Percentiles rank a stretch among this genome's conserved stretches.
Evolutionary conservation across 179 eudicot species (phyloP).

Genomic region (Silene vulgaris): DNA sequence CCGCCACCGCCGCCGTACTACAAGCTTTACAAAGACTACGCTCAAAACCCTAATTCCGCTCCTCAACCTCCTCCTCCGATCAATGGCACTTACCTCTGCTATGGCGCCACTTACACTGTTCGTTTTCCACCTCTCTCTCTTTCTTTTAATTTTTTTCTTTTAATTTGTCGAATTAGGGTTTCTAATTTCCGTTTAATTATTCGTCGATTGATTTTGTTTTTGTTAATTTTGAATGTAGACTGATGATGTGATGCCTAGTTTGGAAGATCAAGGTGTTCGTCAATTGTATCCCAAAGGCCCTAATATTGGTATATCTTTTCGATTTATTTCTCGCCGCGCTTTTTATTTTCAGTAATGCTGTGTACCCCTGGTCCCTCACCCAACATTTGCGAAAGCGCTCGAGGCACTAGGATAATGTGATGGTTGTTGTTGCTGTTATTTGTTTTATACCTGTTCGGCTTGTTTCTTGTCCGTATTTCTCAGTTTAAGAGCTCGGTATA

Average conservation of each 20-base stretch:
- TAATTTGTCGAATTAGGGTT: not conserved
- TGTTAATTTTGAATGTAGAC: conserved; percentile 40
- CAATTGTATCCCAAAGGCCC: conserved; percentile 81
- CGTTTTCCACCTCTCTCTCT: conserved; percentile 17
- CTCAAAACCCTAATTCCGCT: conserved; percentile 54
- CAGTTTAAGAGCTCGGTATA: too few species aligned
- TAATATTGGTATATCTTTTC: conserved; percentile 49
- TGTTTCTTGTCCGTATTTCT: too few species aligned
- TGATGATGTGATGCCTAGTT: conserved; percentile 75
- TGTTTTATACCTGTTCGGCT: too few species aligned
- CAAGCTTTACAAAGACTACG: conserved; percentile 72
- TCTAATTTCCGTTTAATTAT: not conserved
- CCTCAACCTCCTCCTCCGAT: conserved; percentile 79
- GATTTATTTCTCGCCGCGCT: too few species aligned
- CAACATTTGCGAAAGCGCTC: too few species aligned
- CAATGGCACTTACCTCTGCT: conserved; percentile 64
- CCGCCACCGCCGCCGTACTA: conserved; percentile 95
- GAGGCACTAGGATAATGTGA: too few species aligned
- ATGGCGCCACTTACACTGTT: conserved; percentile 70
- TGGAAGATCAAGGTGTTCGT: conserved; percentile 92
- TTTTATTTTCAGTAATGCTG: too few species aligned
- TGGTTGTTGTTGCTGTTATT: too few species aligned
- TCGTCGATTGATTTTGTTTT: not conserved
- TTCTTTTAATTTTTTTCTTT: not conserved
- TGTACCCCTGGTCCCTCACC: too few species aligned